phyloP scores from a whole-genome alignment of 1,284 basidiomycete species.

The Rhodotorula glutinis region DNA sequence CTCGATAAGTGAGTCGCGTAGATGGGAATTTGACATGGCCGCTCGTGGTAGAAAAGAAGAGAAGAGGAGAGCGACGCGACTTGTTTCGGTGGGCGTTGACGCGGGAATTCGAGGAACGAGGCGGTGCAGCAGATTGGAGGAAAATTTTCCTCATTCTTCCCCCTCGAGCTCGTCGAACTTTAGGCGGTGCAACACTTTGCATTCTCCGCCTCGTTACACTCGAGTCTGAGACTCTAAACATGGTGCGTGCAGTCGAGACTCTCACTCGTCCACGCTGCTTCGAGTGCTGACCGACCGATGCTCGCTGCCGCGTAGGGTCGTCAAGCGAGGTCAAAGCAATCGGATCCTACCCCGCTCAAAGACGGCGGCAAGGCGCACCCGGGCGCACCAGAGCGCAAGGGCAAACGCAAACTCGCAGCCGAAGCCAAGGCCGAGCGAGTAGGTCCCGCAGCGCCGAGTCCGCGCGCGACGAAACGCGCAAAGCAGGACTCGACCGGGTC shows the following conservation, averaged over 20 bases:
- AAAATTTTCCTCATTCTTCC: too few relatives aligned
- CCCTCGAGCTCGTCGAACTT: too few relatives aligned
- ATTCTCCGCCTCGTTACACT: too few relatives aligned
- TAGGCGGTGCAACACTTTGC: too few relatives aligned
- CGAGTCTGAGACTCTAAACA: neutral
- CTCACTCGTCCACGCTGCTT: too few relatives aligned
- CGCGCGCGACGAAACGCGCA: neutral
- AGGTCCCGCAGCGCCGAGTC: neutral
- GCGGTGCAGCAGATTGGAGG: neutral
- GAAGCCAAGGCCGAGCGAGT: slow-evolving; percentile 25
- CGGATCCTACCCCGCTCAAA: slow-evolving; percentile 30
- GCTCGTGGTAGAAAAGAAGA: neutral
- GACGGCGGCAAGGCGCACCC: slow-evolving; percentile 29
- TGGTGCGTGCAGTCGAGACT: too few relatives aligned
- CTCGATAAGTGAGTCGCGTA: neutral
- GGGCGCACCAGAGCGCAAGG: slow-evolving; percentile 25
- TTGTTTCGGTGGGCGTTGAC: too few relatives aligned
- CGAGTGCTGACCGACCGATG: too few relatives aligned
- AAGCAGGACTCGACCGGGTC: neutral
- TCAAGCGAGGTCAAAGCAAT: slow-evolving; percentile 35
- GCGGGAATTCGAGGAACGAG: neutral
- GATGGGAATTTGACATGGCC: slow-evolving; percentile 20
- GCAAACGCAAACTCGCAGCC: slow-evolving; percentile 35
- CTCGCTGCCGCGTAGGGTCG: slow-evolving; percentile 20
- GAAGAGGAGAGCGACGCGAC: neutral